Base-by-base conservation (phyloP, 768 basidiomycete genomes). In the Mycena pura region DNA sequence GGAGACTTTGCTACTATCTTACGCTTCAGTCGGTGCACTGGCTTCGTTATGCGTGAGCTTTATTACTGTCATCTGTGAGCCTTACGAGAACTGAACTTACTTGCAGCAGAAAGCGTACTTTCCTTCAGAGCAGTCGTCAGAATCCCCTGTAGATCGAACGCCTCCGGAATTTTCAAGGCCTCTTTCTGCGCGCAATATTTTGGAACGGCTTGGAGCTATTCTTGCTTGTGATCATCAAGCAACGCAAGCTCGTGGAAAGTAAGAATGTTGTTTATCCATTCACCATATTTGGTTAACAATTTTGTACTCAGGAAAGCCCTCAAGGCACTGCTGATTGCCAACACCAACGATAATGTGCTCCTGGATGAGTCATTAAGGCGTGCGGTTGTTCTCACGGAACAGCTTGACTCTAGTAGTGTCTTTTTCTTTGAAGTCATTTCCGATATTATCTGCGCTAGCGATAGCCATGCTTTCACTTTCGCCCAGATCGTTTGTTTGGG, bases 11-110 rank as follows among this genome's bases (percentile, higher is more conserved):
- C 65, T 86, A 53, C 77, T 97, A 27, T 94, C 93, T 0, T 81
- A 87, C 67, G 93, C 95, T 15, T 90, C 95, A 17, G 84, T 90
- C n/a, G 89, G 93, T 36, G 92, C 95, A 3, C 77, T 96, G 76
- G 86, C 92, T n/a, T 86, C 93, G 9, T 82, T 96, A 60, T 92
- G 91, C 70, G 95, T 96, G 68, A 78, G 95, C 88, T 15, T 27
- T 22, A 34, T 21, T 32, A 13, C n/a, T 34, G 31, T 3, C 32
- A 17, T 44, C 43, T 28, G 21, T 45, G 29, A n/a, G 3, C 29
- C 47, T 25, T 45, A 43, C 22, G 24, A 34, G 56, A 47, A 39
- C 39, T 67, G 27, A 65, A 29, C 21, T 46, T 19, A 3, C 11
- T 39, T 57, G 19, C 70, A 96, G 94, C 85, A 86, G 78, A 93